phyloP scores from a whole-genome alignment of 2,329 filamentous ascomycete species.

The Colletotrichum echinochloae region DNA sequence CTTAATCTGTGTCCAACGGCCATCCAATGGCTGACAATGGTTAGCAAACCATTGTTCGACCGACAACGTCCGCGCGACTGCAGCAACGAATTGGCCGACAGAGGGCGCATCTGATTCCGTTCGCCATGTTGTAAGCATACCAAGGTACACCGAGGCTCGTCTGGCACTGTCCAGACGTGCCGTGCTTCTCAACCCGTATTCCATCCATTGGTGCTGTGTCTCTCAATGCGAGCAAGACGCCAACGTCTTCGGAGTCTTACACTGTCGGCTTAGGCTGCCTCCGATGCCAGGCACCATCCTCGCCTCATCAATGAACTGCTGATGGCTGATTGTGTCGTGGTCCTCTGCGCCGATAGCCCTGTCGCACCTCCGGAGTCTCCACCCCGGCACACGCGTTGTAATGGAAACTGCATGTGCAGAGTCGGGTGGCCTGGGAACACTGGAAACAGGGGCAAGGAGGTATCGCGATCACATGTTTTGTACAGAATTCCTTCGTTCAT shows the following conservation, averaged over 20 bases:
- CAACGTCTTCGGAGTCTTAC: neutral
- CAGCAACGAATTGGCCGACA: neutral
- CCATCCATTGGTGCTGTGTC: neutral
- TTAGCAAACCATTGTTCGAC: neutral
- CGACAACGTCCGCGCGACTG: neutral
- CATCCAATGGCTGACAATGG: slow-evolving; percentile 12
- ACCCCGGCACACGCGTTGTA: neutral
- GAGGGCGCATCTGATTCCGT: neutral
- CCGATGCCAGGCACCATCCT: neutral
- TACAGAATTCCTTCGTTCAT: neutral
- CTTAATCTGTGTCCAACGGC: slow-evolving; percentile 1
- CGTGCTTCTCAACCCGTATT: neutral
- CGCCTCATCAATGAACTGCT: neutral
- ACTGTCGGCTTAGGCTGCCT: neutral
- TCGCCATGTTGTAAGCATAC: neutral
- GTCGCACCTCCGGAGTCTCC: neutral
- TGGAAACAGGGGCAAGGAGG: neutral
- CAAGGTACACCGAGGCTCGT: neutral
- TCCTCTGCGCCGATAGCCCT: neutral
- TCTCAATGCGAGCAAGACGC: neutral
- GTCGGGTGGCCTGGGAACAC: neutral
- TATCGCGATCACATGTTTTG: neutral
- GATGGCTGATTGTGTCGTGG: neutral
- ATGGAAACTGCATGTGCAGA: no score
- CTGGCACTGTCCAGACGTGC: slow-evolving; percentile 16